phyloP scores from a whole-genome alignment of 352 stramenopile genomes.

The Phytophthora podocarpi region DNA sequence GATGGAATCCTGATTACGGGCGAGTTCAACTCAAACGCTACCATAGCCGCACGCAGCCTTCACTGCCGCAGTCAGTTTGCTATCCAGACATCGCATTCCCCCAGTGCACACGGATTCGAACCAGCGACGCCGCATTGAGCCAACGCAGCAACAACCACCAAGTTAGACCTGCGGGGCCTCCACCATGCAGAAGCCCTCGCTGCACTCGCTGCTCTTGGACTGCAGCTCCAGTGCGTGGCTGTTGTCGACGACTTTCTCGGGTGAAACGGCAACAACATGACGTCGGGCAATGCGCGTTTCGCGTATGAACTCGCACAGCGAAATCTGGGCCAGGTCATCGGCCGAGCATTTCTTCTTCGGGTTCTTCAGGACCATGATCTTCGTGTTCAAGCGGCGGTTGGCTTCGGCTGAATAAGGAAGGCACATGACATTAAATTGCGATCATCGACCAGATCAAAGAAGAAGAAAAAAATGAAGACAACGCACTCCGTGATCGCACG shows the following conservation, averaged over 20 bases:
- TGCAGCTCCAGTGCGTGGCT: slow-evolving; percentile 46
- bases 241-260: slow-evolving; percentile 32
- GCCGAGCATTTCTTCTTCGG: slow-evolving; percentile 55
- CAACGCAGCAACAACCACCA: not conserved
- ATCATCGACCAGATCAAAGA: not conserved
- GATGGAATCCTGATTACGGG: slow-evolving; percentile 25
- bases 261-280: slow-evolving; percentile 20
- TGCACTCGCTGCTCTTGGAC: slow-evolving; percentile 83
- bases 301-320: slow-evolving; percentile 78
- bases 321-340: slow-evolving; percentile 60
- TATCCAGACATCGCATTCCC: not conserved
- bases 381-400: slow-evolving; percentile 72
- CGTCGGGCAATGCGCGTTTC: slow-evolving; percentile 62
- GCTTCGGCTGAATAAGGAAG: slow-evolving; percentile 53
- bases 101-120: not conserved
- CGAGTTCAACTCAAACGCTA: slow-evolving; percentile 9
- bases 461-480: not conserved
- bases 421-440: slow-evolving; percentile 12
- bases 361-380: slow-evolving; percentile 82
- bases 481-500: slow-evolving; percentile 82
- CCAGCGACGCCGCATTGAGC: too few relatives aligned
- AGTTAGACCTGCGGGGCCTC: slow-evolving; percentile 69
- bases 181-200: slow-evolving; percentile 78
- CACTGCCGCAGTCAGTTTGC: slow-evolving; percentile 2
- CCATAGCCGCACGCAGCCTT: slow-evolving; percentile 10